These are phyloP conservation scores for Sesbania bispinosa DNA, from an alignment of 306 rosid genomes.

Conservation along the genomic window DNA sequence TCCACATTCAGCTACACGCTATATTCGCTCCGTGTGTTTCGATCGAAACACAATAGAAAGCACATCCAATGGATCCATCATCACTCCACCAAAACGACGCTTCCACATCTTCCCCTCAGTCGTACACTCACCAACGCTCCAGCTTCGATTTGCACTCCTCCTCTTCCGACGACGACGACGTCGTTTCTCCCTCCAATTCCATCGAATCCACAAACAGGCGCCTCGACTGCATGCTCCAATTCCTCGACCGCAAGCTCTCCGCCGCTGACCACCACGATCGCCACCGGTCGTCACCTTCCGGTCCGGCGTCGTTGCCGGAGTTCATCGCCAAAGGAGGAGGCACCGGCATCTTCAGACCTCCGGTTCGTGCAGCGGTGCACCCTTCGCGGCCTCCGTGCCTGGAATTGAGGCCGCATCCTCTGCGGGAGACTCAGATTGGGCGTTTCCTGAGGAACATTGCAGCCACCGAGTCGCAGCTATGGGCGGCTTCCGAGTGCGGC, in stretches of 20 bases:
- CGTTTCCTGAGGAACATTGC: constrained; percentile 62
- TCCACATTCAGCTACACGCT: not conserved
- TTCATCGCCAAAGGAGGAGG: constrained; percentile 75
- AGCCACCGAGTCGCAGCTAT: constrained; percentile 57
- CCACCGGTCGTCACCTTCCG: not conserved
- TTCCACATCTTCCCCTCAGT: not conserved
- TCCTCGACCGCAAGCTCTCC: constrained; percentile 81
- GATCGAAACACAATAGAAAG: not conserved
- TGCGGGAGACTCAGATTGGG: constrained; percentile 84
- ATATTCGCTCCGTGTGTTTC: constrained; percentile 6
- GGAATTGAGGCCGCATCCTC: constrained; percentile 79
- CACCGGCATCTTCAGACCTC: constrained; percentile 57
- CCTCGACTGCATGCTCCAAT: constrained; percentile 83
- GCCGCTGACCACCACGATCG: constrained; percentile 4
- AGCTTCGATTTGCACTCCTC: constrained; percentile 16
- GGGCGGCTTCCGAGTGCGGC: constrained; percentile 79
- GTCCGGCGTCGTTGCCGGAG: constrained; percentile 49
- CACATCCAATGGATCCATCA: constrained; percentile 24
- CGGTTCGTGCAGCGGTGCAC: constrained; percentile 63
- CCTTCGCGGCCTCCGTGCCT: constrained; percentile 78
- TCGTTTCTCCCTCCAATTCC: constrained; percentile 41
- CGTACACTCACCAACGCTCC: not conserved
- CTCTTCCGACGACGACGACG: constrained; percentile 49
- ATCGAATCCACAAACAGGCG: constrained; percentile 74
- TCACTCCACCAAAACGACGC: constrained; percentile 15